Conservation (phyloP, 2,329 filamentous ascomycete genomes). For the Xylariaceae sp. region DNA sequence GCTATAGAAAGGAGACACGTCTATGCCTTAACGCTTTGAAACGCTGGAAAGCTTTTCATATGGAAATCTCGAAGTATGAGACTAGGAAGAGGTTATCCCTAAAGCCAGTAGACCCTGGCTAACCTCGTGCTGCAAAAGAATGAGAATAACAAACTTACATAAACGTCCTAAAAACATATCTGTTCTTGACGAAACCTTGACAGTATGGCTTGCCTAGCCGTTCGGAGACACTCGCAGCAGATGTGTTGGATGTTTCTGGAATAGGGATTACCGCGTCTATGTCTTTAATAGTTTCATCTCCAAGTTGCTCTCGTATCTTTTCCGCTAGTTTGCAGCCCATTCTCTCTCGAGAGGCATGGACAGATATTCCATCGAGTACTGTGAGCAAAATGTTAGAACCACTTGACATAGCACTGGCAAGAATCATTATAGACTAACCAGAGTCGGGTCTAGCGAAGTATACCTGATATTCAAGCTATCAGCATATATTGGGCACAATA, state of each 20-base stretch:
- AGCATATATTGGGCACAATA: constrained; percentile 33
- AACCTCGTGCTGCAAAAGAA: no score
- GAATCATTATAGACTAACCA: constrained; percentile 3
- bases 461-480: constrained; percentile 56
- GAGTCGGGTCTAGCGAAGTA: constrained; percentile 79
- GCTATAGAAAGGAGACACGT: neutral
- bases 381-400: constrained; percentile 1
- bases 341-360: constrained; percentile 66
- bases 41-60: neutral
- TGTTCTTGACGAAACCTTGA: constrained; percentile 77
- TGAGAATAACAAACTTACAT: constrained; percentile 45
- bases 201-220: constrained; percentile 70
- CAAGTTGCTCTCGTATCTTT: constrained; percentile 65
- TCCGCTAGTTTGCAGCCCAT: constrained; percentile 77
- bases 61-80: neutral
- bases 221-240: constrained; percentile 71
- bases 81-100: neutral
- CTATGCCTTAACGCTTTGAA: neutral
- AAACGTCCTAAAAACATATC: constrained; percentile 80
- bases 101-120: neutral
- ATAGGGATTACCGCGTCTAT: constrained; percentile 70
- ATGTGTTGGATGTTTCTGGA: constrained; percentile 75
- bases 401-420: neutral
- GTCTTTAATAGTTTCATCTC: constrained; percentile 63
- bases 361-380: constrained; percentile 24